Conservation (phyloP, 805 yeast species). For the Candida boleticola region DNA sequence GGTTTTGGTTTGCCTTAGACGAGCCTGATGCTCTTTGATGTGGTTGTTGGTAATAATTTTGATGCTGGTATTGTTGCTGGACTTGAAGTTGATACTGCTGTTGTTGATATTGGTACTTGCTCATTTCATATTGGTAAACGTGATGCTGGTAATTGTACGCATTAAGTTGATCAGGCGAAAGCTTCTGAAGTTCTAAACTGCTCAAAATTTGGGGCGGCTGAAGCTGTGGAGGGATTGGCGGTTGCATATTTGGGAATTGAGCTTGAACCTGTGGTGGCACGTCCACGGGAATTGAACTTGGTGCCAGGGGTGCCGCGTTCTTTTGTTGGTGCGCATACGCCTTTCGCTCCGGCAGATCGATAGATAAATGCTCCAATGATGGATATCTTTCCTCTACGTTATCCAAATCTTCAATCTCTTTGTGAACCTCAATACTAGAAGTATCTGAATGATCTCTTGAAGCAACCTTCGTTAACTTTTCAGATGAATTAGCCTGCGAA, state of each 20-base stretch:
- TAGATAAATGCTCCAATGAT: slow-evolving; percentile 34
- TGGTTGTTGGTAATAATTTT: slow-evolving; percentile 6
- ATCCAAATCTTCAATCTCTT: slow-evolving; percentile 40
- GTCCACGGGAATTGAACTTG: not conserved
- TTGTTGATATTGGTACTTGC: slow-evolving; percentile 13
- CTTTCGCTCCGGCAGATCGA: not conserved
- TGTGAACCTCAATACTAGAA: slow-evolving; percentile 17
- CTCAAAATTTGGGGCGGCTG: slow-evolving; percentile 13
- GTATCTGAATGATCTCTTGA: not conserved
- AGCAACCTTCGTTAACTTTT: not conserved
- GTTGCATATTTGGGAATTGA: not conserved
- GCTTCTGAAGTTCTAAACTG: slow-evolving; percentile 12
- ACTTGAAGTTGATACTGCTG: slow-evolving; percentile 4
- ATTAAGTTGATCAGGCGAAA: slow-evolving; percentile 21
- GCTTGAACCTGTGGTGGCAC: not conserved
- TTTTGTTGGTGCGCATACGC: not conserved
- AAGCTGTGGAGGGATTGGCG: slow-evolving; percentile 1
- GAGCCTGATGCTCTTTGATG: slow-evolving; percentile 2
- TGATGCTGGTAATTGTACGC: slow-evolving; percentile 21
- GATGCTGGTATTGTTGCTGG: slow-evolving; percentile 11
- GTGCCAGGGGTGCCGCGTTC: slow-evolving; percentile 1
- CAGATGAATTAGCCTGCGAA: not conserved
- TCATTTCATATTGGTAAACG: slow-evolving; percentile 17
- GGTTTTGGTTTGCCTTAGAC: slow-evolving; percentile 4
- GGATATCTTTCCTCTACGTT: slow-evolving; percentile 54